Evolutionary conservation across 2,329 filamentous ascomycete genomes (phyloP).

Genomic region (Botrytis pseudocinerea): DNA sequence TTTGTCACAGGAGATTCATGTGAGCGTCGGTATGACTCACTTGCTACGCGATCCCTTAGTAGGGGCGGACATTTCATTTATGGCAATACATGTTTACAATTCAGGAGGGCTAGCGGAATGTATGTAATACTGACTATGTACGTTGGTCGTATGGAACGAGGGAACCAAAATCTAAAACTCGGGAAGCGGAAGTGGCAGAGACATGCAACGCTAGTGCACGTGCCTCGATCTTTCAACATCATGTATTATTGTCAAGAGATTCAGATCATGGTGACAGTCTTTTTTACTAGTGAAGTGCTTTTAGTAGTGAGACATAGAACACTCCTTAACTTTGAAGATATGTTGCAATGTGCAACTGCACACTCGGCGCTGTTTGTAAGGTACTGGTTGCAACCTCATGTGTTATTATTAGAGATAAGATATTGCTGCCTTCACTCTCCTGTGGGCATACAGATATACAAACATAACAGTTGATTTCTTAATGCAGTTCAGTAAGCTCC

Average conservation of each 20-base stretch:
- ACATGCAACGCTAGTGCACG: background rate
- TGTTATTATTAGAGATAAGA: background rate
- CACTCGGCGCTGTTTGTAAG: background rate
- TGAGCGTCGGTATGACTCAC: background rate
- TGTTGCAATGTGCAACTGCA: background rate
- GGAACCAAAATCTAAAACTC: background rate
- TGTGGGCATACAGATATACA: background rate
- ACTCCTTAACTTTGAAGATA: background rate
- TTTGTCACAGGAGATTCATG: background rate
- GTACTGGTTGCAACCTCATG: background rate
- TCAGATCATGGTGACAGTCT: background rate
- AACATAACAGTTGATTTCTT: background rate
- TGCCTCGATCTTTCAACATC: background rate
- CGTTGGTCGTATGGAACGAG: background rate
- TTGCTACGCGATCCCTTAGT: background rate
- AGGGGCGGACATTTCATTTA: too few relatives aligned
- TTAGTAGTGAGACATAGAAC: background rate
- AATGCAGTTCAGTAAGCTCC: background rate
- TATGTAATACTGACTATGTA: background rate
- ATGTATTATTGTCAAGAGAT: background rate
- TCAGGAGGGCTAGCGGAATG: rapidly evolving
- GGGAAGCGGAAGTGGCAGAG: background rate
- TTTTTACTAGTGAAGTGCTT: background rate
- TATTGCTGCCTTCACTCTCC: background rate
- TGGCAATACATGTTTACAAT: background rate